Percentiles rank a stretch among this genome's conserved stretches.
Conservation (phyloP, 352 stramenopile genomes). For the Pythium rhizo-oryzae region DNA sequence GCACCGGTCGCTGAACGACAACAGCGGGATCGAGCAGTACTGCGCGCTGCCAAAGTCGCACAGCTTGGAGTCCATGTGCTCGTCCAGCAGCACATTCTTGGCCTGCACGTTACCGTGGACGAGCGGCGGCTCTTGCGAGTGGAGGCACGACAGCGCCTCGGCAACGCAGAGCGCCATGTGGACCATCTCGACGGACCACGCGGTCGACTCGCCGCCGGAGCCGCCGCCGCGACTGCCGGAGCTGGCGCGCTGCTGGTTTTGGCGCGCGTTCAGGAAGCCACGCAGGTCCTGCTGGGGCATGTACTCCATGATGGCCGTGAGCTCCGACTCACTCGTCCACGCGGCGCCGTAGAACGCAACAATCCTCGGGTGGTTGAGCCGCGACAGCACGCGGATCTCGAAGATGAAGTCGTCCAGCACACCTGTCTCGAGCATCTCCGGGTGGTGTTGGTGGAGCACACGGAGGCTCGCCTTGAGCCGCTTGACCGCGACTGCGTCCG, state of each 20-base stretch:
- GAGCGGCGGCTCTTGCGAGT: conserved; percentile 33
- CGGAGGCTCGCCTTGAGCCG: conserved; percentile 35
- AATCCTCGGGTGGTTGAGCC: conserved; percentile 53
- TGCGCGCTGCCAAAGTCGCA: conserved; percentile 40
- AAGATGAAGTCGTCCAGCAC: conserved; percentile 50
- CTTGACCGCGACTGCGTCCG: conserved; percentile 45
- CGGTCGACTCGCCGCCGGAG: neutral
- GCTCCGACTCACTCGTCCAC: conserved; percentile 40
- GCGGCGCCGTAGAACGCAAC: conserved; percentile 52
- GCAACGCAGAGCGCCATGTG: conserved; percentile 49
- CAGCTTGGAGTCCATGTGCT: conserved; percentile 39
- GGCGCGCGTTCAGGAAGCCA: conserved; percentile 20
- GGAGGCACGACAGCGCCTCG: conserved; percentile 39
- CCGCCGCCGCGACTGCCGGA: neutral
- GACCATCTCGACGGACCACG: conserved; percentile 40
- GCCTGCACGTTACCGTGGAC: conserved; percentile 42
- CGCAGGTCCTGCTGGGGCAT: conserved; percentile 46
- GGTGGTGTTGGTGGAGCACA: conserved; percentile 28
- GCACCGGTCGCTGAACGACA: conserved; percentile 11
- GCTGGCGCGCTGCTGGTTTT: conserved; percentile 1
- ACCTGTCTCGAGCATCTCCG: conserved; percentile 29
- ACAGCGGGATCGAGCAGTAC: conserved; percentile 22
- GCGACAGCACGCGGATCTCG: conserved; percentile 53
- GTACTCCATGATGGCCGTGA: conserved; percentile 51
- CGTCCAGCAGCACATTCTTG: conserved; percentile 38